Evolutionary conservation across 805 yeast genomes (phyloP).

Genomic region (Grigorovia transvaalensis): DNA sequence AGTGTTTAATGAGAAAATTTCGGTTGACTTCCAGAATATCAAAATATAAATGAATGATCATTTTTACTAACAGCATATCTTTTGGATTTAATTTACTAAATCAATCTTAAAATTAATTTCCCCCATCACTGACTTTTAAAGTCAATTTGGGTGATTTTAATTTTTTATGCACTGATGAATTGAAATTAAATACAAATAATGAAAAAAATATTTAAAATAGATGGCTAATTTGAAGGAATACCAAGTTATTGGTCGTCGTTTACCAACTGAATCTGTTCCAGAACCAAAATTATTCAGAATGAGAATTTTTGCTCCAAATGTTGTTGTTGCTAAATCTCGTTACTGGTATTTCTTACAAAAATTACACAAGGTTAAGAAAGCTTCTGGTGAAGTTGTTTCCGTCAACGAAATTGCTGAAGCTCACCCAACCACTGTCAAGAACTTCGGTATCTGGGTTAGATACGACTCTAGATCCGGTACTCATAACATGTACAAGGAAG

Average conservation of each 20-base stretch:
- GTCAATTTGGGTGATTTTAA: neutral
- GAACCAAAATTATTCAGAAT: constrained; percentile 99
- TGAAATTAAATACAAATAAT: neutral
- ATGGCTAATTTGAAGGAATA: constrained; percentile 98
- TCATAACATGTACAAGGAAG: constrained; percentile 99
- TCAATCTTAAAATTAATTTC: neutral
- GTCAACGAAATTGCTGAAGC: constrained; percentile 86
- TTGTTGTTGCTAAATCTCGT: constrained; percentile 99
- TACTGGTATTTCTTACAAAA: constrained; percentile 99
- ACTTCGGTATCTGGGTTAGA: constrained; percentile 99
- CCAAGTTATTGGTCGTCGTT: constrained; percentile 99
- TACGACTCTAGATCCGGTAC: constrained; percentile 99
- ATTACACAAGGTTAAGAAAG: constrained; percentile 98
- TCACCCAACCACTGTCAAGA: constrained; percentile 98
- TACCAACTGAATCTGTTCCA: constrained; percentile 97
- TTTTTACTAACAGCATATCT: neutral
- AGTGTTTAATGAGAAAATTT: too few species aligned
- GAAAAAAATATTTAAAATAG: constrained; percentile 22
- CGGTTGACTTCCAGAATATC: too few species aligned
- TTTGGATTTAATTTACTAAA: too few species aligned
- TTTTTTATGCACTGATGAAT: neutral
- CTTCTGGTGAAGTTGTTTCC: constrained; percentile 98
- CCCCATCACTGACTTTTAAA: too few species aligned
- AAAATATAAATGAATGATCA: too few species aligned
- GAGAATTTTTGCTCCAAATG: constrained; percentile 99